A percentile compares a stretch with the other conserved stretches of the same genome.
Conservation (phyloP, 768 basidiomycete genomes). For the Pisolithus sp. region DNA sequence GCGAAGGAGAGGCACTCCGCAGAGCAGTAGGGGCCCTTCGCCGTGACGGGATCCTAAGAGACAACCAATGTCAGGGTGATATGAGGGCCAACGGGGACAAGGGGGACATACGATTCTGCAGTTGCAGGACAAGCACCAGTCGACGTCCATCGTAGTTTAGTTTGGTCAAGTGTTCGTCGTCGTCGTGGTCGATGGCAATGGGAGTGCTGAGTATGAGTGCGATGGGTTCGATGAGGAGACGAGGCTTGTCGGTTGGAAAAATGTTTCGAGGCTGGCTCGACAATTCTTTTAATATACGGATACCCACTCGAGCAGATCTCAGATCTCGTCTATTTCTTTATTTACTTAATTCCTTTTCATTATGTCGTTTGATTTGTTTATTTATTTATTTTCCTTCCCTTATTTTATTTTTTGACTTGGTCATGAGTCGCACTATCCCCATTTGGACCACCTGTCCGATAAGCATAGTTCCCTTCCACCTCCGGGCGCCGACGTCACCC, state of each 20-base stretch:
- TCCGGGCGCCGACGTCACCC: neutral
- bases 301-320: constrained; percentile 14
- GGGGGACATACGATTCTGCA: constrained; percentile 45
- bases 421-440: constrained; percentile 5
- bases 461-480: neutral
- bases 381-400: constrained; percentile 7
- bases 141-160: constrained; percentile 48
- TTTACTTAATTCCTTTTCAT: constrained; percentile 31
- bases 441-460: constrained; percentile 2
- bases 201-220: neutral
- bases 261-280: constrained; percentile 13
- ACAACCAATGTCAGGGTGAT: neutral
- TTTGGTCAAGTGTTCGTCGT: too few relatives aligned
- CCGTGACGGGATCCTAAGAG: constrained; percentile 22
- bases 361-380: constrained; percentile 27
- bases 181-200: neutral
- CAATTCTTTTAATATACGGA: constrained; percentile 20
- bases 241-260: constrained; percentile 9
- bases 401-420: constrained; percentile 7
- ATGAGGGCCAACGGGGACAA: neutral
- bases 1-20: constrained; percentile 34
- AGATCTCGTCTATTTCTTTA: constrained; percentile 17
- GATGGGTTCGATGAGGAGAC: neutral
- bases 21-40: constrained; percentile 48
- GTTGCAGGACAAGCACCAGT: constrained; percentile 68